Evolutionary conservation across 2,329 filamentous ascomycete genomes (phyloP), one percentile per base, ranked within the genome.

Genomic region (Xylariales sp.): DNA sequence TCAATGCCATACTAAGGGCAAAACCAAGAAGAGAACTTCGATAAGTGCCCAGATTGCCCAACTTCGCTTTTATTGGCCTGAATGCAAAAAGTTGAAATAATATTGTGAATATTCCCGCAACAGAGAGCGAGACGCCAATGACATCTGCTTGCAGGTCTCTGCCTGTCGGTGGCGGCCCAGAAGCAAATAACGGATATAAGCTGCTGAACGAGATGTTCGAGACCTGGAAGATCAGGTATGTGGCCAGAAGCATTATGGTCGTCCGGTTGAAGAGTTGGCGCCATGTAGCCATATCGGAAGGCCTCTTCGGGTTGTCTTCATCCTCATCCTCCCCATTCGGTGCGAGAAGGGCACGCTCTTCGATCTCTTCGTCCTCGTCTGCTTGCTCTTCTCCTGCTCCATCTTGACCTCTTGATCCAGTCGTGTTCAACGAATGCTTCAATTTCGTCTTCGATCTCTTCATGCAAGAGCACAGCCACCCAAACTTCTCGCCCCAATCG

Each of bases 151-250:
- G 76, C 3, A 97, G 70, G 1, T 74, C 72, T 29, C 93, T 84
- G 14, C 93, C 93, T 0, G 82, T 83, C 0, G 93, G 93, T 0
- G 81, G 72, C 1, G 76, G 63, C 0, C 85, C 81, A 41, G 90
- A 82, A 1, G 84, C 87, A 54, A 97, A 98, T 40, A 97, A 91
- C 1, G 93, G 93, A 55, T 94, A 98, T 0, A 98, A 71, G 14
- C 88, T 91, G 64, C 95, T 96, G 74, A 90, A 98, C 3, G 88
- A 89, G 50, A 96, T 88, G 61, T 97, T 97, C 46, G 86, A 83
- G 4, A 98, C 74, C 56, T 96, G 90, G 58, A 97, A 98, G 37
- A 97, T 84, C 31, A 96, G 78, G 57, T 95, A 97, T 0, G 90
- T 94, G 39, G 79, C 61, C 5, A 98, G 76, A 0, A 98, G 75